A percentile compares a stretch with the other conserved stretches of the same genome.
These are phyloP conservation scores for Mycena floridula DNA, from an alignment of 768 basidiomycete genomes.

Conservation along the genomic window DNA sequence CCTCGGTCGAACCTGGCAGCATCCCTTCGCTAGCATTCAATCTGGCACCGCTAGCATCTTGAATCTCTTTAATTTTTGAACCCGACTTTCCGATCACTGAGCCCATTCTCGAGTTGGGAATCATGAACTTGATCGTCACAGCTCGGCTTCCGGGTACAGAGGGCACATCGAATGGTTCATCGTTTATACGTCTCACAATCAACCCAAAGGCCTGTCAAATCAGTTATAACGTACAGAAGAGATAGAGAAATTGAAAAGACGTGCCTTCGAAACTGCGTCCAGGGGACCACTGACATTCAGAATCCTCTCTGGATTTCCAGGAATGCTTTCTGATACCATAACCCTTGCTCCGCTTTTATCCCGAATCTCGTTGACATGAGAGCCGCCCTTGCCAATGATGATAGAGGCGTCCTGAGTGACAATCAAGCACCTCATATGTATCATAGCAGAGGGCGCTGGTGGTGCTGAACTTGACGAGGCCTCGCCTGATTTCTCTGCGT, in stretches of 20 bases:
- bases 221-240: not conserved
- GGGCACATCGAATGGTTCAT: constrained; percentile 96
- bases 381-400: constrained; percentile 94
- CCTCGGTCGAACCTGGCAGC: constrained; percentile 99
- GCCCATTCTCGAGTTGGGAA: constrained; percentile 98
- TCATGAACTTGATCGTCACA: constrained; percentile 99
- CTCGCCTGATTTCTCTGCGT: constrained; percentile 19
- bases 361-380: constrained; percentile 97
- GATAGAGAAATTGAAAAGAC: constrained; percentile 15
- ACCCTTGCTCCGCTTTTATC: constrained; percentile 96
- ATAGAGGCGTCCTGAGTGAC: constrained; percentile 99
- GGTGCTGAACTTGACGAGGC: constrained; percentile 41
- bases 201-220: constrained; percentile 73
- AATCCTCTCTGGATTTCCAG: constrained; percentile 98
- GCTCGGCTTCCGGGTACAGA: constrained; percentile 97
- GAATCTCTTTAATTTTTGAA: constrained; percentile 98
- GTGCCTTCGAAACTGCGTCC: constrained; percentile 96
- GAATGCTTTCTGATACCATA: constrained; percentile 97
- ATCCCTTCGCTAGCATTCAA: constrained; percentile 97
- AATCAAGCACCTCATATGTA: constrained; percentile 97
- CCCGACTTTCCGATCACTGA: constrained; percentile 98
- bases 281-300: constrained; percentile 93
- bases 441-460: constrained; percentile 69
- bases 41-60: constrained; percentile 94
- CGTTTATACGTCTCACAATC: constrained; percentile 97